Percentiles rank a stretch among this genome's conserved stretches.
These are phyloP conservation scores for Ceratopteris richardii DNA, from an alignment of 75 land plant genomes.

Conservation along the genomic window DNA sequence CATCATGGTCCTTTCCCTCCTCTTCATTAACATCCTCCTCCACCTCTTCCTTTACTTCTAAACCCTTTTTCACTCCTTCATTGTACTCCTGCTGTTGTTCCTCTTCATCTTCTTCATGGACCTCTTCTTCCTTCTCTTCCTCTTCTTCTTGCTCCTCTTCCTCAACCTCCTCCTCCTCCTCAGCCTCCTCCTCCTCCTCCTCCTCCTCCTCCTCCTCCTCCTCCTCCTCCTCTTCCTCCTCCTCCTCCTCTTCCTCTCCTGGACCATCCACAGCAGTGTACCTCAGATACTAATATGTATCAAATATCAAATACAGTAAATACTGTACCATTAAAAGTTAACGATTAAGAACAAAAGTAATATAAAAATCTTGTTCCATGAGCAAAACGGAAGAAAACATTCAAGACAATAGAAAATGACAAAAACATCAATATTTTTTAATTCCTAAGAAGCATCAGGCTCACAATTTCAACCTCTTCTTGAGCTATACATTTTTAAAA, in stretches of 20 bases:
- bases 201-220: conserved; percentile 12
- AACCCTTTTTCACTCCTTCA: not conserved
- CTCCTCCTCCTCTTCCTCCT: conserved; percentile 7
- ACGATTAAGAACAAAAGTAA: too few species aligned
- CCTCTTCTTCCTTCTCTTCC: conserved; percentile 6
- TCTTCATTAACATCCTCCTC: conserved; percentile 11
- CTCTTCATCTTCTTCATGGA: not conserved
- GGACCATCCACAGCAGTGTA: not conserved
- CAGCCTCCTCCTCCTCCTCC: not conserved
- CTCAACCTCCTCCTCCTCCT: conserved; percentile 11
- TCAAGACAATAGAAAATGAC: too few species aligned
- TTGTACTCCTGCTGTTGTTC: conserved; percentile 6
- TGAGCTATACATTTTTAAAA: conserved; percentile 51
- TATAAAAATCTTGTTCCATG: too few species aligned
- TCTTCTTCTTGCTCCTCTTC: conserved; percentile 1
- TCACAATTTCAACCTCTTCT: conserved; percentile 32
- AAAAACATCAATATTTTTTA: too few species aligned
- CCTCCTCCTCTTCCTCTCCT: conserved; percentile 5
- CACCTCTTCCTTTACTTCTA: not conserved
- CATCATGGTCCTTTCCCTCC: conserved; percentile 3
- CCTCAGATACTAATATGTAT: too few species aligned
- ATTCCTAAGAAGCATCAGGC: not conserved
- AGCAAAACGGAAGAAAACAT: too few species aligned
- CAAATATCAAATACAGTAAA: too few species aligned
- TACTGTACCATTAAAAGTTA: too few species aligned